phyloP scores from a whole-genome alignment of 306 rosid species.

The Sechiopsis laciniata region DNA sequence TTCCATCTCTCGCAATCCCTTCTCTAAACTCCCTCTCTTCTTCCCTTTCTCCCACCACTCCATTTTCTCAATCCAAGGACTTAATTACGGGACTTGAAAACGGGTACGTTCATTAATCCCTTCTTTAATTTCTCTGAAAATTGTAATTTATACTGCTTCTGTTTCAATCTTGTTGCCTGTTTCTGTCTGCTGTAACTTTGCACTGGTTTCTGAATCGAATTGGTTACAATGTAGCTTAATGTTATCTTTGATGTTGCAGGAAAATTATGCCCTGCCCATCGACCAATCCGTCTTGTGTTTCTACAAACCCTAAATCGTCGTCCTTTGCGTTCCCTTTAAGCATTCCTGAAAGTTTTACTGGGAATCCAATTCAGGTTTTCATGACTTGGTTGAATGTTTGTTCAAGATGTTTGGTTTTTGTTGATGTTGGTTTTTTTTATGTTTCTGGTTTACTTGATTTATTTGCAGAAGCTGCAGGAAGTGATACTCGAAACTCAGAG shows the following conservation, averaged over 20 bases:
- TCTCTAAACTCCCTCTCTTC: slow-evolving; percentile 51
- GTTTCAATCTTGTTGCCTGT: neutral
- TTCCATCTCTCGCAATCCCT: slow-evolving; percentile 68
- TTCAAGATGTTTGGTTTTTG: neutral
- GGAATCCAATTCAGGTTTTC: slow-evolving; percentile 63
- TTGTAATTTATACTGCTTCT: neutral
- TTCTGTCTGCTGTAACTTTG: neutral
- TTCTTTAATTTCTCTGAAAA: neutral
- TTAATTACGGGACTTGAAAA: slow-evolving; percentile 61
- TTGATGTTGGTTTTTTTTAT: neutral
- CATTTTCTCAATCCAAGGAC: slow-evolving; percentile 74
- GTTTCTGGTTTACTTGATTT: neutral
- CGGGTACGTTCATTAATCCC: slow-evolving; percentile 40
- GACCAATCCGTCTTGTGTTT: slow-evolving; percentile 70
- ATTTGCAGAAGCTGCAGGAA: slow-evolving; percentile 57
- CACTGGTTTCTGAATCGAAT: neutral
- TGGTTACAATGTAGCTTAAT: neutral
- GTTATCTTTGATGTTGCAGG: slow-evolving; percentile 34
- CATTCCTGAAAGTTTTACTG: slow-evolving; percentile 51
- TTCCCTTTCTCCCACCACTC: slow-evolving; percentile 64
- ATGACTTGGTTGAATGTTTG: neutral
- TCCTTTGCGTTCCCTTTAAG: slow-evolving; percentile 67
- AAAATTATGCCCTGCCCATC: slow-evolving; percentile 90
- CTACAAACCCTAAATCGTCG: slow-evolving; percentile 77
- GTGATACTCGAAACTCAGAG: slow-evolving; percentile 79